Base-by-base conservation (phyloP, 768 basidiomycete species). In the Flagelloscypha sp. region DNA sequence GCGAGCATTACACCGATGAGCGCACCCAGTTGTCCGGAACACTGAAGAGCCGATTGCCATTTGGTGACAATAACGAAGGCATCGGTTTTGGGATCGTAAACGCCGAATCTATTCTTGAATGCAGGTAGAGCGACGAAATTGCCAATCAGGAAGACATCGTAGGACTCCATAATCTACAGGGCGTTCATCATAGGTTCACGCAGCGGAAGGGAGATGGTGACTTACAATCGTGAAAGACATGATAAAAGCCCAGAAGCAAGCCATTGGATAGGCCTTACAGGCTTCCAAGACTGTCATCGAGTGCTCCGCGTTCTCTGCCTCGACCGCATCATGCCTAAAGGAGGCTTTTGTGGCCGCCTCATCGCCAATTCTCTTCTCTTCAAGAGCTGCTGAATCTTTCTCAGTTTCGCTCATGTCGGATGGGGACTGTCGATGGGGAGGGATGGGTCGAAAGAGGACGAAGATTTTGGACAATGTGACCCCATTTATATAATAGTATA, bases 191-290 rank as follows among this genome's bases (percentile, higher is more conserved):
- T 28, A n/a, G 7, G 21, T 13, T 16, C 10, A n/a, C 20, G 28
- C 22, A 12, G 28, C 15, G 35, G 30, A 34, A 22, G 35, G 15
- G 24, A 7, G 24, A n/a, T n/a, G 7, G 18, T 9, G 24, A 35
- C 43, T 21, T 3, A 45, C 43, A 30, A 45, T 45, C 4, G 40
- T 45, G 31, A 25, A 45, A 12, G 44, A 45, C 44, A 45, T 45
- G 24, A 45, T 27, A 30, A 45, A 39, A 12, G 44, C 44, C 44
- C 44, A 45, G 34, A 45, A 45, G 34, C 44, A 45, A 25, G 44
- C 44, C 40, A 42, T 45, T 22, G 44, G 44, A 24, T 45, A 39
- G 34, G 40, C 40, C 12, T 21, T 15, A 24, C 36, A 37, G 34
- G 44, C 44, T 25, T 45, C 37, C 44, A 38, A 24, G 25, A 42